Evolutionary conservation across 2,329 filamentous ascomycete species (phyloP).

Genomic region (Teratosphaeria pseudoeucalypti): DNA sequence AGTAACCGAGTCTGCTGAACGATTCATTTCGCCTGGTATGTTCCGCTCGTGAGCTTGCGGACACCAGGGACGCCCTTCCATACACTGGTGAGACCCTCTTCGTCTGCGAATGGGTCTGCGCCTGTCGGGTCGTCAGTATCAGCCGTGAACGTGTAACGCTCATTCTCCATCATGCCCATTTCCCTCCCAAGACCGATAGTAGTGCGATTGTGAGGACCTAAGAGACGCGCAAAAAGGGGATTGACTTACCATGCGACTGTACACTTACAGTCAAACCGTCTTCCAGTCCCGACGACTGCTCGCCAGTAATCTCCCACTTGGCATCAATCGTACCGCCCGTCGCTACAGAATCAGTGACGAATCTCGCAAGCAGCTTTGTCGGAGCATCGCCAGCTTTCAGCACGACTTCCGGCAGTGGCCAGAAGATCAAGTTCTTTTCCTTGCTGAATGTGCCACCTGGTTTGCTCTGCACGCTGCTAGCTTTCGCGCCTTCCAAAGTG

Average conservation of each 20-base stretch:
- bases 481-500: constrained; percentile 44
- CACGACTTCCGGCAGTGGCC: constrained; percentile 67
- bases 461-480: constrained; percentile 63
- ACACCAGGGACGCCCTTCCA: constrained; percentile 60
- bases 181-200: too few relatives aligned
- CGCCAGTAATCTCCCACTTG: constrained; percentile 59
- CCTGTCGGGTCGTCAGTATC: constrained; percentile 13
- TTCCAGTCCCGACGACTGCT: constrained; percentile 38
- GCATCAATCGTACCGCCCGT: constrained; percentile 71
- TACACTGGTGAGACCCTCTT: constrained; percentile 29
- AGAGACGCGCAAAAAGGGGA: constrained; percentile 19
- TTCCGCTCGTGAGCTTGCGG: constrained; percentile 62
- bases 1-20: not conserved
- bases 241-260: constrained; percentile 31
- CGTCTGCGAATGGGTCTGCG: constrained; percentile 62
- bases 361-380: constrained; percentile 72
- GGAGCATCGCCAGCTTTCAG: constrained; percentile 46
- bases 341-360: constrained; percentile 62
- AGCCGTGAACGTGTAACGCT: not conserved
- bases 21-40: constrained; percentile 41
- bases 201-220: too few relatives aligned
- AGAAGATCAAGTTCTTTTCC: constrained; percentile 68
- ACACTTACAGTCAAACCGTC: constrained; percentile 53
- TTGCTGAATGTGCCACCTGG: constrained; percentile 69
- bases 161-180: too few relatives aligned